Conservation (phyloP, 2,329 filamentous ascomycete species). For the Cladobotryum protrusum region DNA sequence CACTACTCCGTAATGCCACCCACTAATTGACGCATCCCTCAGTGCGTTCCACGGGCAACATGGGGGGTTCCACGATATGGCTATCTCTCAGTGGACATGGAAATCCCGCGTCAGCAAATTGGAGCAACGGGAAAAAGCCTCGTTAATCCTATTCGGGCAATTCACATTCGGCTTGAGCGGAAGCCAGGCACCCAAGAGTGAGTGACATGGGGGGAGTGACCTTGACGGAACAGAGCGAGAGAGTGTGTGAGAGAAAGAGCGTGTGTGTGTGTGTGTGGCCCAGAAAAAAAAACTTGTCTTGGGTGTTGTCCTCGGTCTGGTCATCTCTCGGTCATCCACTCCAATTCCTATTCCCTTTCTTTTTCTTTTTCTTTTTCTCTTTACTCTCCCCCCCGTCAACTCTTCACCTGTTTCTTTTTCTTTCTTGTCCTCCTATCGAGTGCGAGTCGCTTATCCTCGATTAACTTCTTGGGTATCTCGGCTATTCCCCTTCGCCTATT, state of each 20-base stretch:
- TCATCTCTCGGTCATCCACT: neutral
- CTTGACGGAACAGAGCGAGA: neutral
- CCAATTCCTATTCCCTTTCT: neutral
- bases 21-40: too few relatives aligned
- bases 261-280: too few relatives aligned
- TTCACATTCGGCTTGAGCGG: neutral
- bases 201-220: neutral
- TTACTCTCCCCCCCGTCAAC: neutral
- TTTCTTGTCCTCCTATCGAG: neutral
- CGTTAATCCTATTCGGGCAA: slow-evolving; percentile 10
- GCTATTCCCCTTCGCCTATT: neutral
- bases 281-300: too few relatives aligned
- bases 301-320: neutral
- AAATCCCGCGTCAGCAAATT: slow-evolving; percentile 6
- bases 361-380: neutral
- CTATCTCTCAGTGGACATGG: neutral
- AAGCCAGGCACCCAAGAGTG: too few relatives aligned
- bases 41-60: too few relatives aligned
- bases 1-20: too few relatives aligned
- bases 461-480: neutral
- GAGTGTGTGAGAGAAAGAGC: too few relatives aligned
- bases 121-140: slow-evolving; percentile 10
- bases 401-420: neutral
- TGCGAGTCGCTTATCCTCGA: neutral
- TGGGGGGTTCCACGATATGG: too few relatives aligned